phyloP scores from a whole-genome alignment of 331 rosid genomes.

The Malus hybrid region DNA sequence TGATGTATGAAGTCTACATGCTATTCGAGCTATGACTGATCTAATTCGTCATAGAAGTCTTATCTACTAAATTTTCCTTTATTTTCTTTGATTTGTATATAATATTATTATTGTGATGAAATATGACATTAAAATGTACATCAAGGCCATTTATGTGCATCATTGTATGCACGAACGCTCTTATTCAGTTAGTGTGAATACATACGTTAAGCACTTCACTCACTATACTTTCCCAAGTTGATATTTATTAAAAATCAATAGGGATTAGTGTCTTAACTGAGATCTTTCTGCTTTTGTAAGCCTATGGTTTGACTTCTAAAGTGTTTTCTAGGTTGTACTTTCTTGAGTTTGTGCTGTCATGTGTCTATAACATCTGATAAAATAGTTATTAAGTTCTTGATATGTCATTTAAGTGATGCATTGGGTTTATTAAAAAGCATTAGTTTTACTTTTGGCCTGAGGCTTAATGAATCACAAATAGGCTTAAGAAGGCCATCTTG shows the following conservation, averaged over 20 bases:
- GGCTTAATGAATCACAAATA: background rate
- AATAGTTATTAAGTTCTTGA: background rate
- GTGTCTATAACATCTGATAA: background rate
- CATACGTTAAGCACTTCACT: background rate
- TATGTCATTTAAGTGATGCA: background rate
- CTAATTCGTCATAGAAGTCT: background rate
- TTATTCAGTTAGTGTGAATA: background rate
- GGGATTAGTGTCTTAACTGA: background rate
- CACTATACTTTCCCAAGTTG: background rate
- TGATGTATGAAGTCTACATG: background rate
- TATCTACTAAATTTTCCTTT: background rate
- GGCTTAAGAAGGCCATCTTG: background rate
- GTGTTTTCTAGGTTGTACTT: background rate
- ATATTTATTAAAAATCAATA: background rate
- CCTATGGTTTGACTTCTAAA: background rate
- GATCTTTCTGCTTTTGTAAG: background rate
- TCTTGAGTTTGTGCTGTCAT: background rate
- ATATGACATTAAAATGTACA: background rate
- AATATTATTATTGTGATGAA: background rate
- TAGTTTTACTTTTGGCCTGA: background rate
- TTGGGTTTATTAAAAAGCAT: background rate
- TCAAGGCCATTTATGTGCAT: background rate
- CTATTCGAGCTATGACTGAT: background rate
- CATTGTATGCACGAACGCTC: background rate
- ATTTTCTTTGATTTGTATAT: background rate